phyloP scores from a whole-genome alignment of 2,329 filamentous ascomycete species.

The Colletotrichum chrysophilum region DNA sequence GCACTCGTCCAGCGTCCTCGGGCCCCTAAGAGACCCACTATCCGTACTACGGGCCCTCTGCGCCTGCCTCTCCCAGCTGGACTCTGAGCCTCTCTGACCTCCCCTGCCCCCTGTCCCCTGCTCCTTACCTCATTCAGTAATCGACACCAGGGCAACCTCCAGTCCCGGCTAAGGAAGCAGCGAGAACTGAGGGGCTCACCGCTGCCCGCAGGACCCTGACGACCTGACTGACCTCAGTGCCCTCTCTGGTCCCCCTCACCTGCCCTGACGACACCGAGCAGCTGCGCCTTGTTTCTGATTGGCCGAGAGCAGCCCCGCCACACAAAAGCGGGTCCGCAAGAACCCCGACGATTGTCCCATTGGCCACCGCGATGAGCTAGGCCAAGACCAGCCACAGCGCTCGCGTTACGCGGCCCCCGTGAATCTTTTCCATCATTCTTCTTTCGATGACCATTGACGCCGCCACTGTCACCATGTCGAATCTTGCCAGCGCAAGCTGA shows the following conservation, averaged over 20 bases:
- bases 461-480: background rate
- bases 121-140: background rate
- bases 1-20: background rate
- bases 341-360: background rate
- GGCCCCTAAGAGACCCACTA: background rate
- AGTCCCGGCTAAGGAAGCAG: background rate
- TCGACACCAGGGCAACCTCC: background rate
- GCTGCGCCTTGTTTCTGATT: constrained; percentile 1
- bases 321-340: background rate
- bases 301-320: background rate
- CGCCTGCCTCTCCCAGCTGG: constrained; percentile 9
- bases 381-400: background rate
- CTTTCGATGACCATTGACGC: background rate
- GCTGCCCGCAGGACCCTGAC: constrained; percentile 1
- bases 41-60: background rate
- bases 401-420: constrained; percentile 16
- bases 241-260: background rate
- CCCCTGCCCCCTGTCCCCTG: background rate
- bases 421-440: background rate
- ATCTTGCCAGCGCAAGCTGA: background rate
- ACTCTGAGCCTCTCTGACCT: background rate
- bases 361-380: background rate
- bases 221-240: background rate
- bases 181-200: background rate
- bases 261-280: background rate